A percentile compares a stretch with the other conserved stretches of the same genome.
These are phyloP conservation scores for Dictyostelium gargantuum DNA, from an alignment of 208 protist genomes.

Conservation along the genomic window DNA sequence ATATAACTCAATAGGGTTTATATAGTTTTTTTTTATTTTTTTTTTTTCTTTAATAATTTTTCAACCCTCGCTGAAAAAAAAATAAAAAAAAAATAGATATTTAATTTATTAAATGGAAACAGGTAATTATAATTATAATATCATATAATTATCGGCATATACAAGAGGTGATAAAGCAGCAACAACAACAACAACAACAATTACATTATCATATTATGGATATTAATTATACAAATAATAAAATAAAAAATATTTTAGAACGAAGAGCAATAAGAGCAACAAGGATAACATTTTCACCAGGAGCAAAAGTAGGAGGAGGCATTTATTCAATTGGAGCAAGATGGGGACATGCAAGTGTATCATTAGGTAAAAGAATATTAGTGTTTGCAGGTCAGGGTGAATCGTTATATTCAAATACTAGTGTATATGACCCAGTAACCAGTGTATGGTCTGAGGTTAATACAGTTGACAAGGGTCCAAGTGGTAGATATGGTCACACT, in stretches of 20 bases:
- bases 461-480: slow-evolving; percentile 44
- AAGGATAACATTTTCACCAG: slow-evolving; percentile 29
- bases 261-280: background rate
- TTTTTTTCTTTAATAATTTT: no score
- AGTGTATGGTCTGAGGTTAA: slow-evolving; percentile 51
- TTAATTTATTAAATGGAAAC: no score
- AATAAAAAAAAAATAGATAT: no score
- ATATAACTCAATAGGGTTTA: no score
- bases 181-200: no score
- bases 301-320: slow-evolving; percentile 22
- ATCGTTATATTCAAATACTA: slow-evolving; percentile 9
- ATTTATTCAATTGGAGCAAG: slow-evolving; percentile 17
- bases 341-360: slow-evolving; percentile 29
- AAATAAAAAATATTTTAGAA: background rate
- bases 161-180: no score
- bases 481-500: slow-evolving; percentile 29
- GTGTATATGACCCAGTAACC: background rate
- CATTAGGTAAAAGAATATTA: slow-evolving; percentile 19
- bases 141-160: no score
- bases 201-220: background rate
- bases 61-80: no score
- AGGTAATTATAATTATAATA: no score
- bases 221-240: background rate
- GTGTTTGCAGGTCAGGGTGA: slow-evolving; percentile 48
- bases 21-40: no score